Conservation (phyloP, 2,329 filamentous ascomycete genomes). For the Colletotrichum sp. region DNA sequence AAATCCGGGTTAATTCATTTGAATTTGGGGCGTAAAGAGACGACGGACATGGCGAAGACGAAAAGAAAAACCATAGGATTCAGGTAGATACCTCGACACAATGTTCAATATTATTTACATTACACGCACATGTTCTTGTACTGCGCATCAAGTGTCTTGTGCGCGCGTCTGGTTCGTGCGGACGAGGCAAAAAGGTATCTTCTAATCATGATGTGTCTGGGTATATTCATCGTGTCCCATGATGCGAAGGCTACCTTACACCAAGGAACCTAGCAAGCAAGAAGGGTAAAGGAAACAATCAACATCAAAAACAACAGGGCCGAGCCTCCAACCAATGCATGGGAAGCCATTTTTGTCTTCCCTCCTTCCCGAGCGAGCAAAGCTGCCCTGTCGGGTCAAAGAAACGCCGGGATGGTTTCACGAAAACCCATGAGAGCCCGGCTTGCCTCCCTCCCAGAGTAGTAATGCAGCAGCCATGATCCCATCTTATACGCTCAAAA, state of each 20-base stretch:
- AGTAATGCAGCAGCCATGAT: constrained; percentile 3
- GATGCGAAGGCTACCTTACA: background rate
- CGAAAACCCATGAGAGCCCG: background rate
- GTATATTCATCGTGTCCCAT: constrained; percentile 20
- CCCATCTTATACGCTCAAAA: constrained; percentile 4
- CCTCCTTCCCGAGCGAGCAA: background rate
- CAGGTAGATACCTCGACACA: constrained; percentile 11
- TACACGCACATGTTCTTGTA: background rate
- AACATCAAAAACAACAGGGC: background rate
- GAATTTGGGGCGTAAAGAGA: constrained; percentile 16
- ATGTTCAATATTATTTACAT: constrained; percentile 2
- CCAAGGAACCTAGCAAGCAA: background rate
- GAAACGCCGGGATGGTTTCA: background rate
- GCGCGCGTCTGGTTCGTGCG: background rate
- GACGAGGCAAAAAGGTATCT: background rate
- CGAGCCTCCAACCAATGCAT: background rate
- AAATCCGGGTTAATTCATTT: background rate
- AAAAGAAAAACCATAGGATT: background rate
- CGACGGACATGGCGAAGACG: background rate
- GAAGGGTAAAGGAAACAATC: background rate
- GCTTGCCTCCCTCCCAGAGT: background rate
- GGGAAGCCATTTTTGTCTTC: background rate
- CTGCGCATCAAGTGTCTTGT: background rate
- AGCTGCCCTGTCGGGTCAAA: background rate
- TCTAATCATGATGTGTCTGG: constrained; percentile 18